phyloP scores from a whole-genome alignment of 768 basidiomycete genomes.

The Phanerochaete carnosa region DNA sequence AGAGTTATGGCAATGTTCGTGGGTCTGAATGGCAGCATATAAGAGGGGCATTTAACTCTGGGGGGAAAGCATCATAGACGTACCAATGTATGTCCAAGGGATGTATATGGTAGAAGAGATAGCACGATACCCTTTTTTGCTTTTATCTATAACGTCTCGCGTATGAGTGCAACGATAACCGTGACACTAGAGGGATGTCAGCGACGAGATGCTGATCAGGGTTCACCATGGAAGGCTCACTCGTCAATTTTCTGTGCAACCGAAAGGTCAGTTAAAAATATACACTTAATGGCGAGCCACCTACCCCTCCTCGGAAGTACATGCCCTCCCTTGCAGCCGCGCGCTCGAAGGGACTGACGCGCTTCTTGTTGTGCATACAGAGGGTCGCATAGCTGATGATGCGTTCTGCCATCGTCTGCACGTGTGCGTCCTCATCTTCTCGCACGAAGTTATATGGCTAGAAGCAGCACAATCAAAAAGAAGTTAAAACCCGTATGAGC shows the following conservation, averaged over 20 bases:
- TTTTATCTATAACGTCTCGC: conserved; percentile 55
- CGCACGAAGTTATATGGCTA: conserved; percentile 5
- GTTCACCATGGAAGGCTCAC: conserved; percentile 41
- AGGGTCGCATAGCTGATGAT: conserved; percentile 64
- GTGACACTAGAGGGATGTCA: conserved; percentile 50
- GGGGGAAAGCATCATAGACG: no score
- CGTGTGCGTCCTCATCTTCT: conserved; percentile 56
- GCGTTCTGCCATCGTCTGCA: conserved; percentile 69
- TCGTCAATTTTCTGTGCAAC: conserved; percentile 73
- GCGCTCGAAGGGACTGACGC: conserved; percentile 77
- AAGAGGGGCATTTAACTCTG: no score
- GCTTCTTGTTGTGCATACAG: conserved; percentile 65
- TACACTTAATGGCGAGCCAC: conserved; percentile 28
- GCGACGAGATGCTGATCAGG: not conserved
- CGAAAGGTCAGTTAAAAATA: conserved; percentile 8
- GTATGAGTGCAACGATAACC: conserved; percentile 63
- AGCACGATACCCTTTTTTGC: not conserved
- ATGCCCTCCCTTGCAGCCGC: conserved; percentile 60
- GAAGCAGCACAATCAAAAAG: not conserved
- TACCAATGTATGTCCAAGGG: no score
- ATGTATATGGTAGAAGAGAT: not conserved
- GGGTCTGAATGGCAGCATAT: not conserved
- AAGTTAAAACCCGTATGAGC: not conserved
- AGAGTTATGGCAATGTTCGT: not conserved
- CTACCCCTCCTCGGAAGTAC: conserved; percentile 69